Evolutionary conservation across 2,329 filamentous ascomycete genomes (phyloP).

Genomic region (Cordyceps tenuipes): DNA sequence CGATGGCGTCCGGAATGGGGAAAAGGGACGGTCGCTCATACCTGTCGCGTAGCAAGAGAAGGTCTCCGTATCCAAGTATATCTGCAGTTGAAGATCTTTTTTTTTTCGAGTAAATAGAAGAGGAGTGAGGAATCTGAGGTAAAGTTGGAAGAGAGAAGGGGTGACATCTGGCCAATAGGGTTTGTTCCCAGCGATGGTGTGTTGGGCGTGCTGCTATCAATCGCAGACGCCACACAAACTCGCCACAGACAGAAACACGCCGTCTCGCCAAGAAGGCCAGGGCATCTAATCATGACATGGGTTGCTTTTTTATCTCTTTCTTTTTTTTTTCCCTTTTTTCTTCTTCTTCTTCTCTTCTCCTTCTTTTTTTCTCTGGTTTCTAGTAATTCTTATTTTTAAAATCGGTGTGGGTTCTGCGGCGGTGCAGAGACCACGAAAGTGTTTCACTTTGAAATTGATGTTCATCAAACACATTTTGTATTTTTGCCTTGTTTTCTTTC

Average conservation of each 20-base stretch:
- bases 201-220: constrained; percentile 26
- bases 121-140: background rate
- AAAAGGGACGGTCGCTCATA: constrained; percentile 18
- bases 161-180: constrained; percentile 22
- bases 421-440: constrained; percentile 9
- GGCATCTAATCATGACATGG: background rate
- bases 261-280: no score
- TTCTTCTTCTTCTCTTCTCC: no score
- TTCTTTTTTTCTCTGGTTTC: background rate
- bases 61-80: background rate
- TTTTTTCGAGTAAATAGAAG: constrained; percentile 22
- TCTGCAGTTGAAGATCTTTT: constrained; percentile 26
- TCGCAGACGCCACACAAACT: background rate
- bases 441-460: constrained; percentile 8
- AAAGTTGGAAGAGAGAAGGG: no score
- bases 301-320: background rate
- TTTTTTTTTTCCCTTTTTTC: no score
- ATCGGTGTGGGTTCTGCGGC: constrained; percentile 6
- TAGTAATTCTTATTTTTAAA: background rate
- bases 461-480: background rate
- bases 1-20: constrained; percentile 14
- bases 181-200: constrained; percentile 26
- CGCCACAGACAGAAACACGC: no score
- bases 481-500: background rate
- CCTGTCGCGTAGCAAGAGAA: constrained; percentile 27